Evolutionary conservation across 768 basidiomycete genomes (phyloP), one percentile per base, ranked within the genome.

Genomic region (Phanerochaete carnosa): DNA sequence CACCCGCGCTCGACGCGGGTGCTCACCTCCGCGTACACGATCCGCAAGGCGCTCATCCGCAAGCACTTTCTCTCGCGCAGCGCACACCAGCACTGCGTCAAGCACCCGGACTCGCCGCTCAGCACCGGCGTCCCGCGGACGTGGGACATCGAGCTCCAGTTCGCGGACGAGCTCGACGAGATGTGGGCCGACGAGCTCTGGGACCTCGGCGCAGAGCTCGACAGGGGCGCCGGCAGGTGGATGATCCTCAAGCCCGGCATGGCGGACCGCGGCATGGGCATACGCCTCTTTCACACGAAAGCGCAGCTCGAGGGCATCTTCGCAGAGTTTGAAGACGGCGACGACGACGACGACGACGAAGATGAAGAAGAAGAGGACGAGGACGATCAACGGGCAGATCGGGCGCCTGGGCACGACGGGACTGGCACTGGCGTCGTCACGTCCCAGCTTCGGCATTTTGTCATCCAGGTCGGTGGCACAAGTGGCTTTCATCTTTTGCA

Each of bases 221-320:
- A 86, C 23, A 62, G 61, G 37, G 11, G 39, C 19, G 60, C 35
- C 2, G 59, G 64, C 19, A 77, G 65, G 53, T 98, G 96, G 96
- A 98, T 89, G 83, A 96, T 99, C 62, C 75, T 99, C 55, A 99
- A 99, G 76, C 95, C 97, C 49, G 93, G 94, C 19, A 96, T 99
- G 92, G 89, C 95, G 1, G 95, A 98, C 76, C 83, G 94, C 53
- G 97, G 95, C 13, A 93, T 94, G 81, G 97, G 96, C 1, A 95
- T 99, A 64, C 77, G 95, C 47, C 75, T 99, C 50, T 98, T 99
- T 74, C 85, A 89, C 55, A 88, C 82, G 57, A 89, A 89, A 72
- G 83, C 84, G 13, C 77, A 83, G 32, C 78, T 99, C 60, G 82
- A 83, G 59, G 67, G 71, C 4, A 95, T 98, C 26, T 92, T 98